phyloP scores from a whole-genome alignment of 1,284 basidiomycete genomes.

The Ganoderma sinense region DNA sequence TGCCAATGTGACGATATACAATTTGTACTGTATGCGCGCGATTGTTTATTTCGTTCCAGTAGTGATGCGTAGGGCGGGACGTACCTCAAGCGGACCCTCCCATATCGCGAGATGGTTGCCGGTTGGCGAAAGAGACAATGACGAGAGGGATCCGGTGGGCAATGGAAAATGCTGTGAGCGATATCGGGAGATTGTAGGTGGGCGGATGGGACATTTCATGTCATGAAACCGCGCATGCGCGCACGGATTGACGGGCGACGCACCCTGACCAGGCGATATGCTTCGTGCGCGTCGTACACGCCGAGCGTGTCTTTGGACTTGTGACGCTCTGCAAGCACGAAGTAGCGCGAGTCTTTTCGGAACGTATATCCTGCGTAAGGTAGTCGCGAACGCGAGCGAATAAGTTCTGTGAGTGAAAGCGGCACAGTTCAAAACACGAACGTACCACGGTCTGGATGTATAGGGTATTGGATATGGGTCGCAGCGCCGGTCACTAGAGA shows the following conservation, averaged over 20 bases:
- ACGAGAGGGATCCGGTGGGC: conserved; percentile 78
- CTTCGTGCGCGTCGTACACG: conserved; percentile 77
- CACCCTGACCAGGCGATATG: conserved; percentile 80
- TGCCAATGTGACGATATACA: conserved; percentile 77
- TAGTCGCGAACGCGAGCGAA: neutral
- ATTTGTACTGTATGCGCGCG: conserved; percentile 73
- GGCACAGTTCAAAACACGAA: conserved; percentile 1
- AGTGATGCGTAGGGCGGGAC: conserved; percentile 28
- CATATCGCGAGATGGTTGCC: conserved; percentile 84
- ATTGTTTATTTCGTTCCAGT: conserved; percentile 6
- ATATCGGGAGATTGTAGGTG: neutral
- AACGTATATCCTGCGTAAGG: conserved; percentile 72
- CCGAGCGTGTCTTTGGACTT: conserved; percentile 87
- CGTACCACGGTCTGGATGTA: conserved; percentile 78
- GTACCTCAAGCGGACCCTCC: conserved; percentile 83
- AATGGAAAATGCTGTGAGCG: conserved; percentile 78
- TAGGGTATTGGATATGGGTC: conserved; percentile 81
- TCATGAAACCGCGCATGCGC: conserved; percentile 10
- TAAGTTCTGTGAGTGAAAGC: neutral
- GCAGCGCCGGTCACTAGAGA: conserved; percentile 74
- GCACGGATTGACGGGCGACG: conserved; percentile 36
- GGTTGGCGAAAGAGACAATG: conserved; percentile 82
- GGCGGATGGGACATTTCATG: conserved; percentile 1
- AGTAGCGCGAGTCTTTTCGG: conserved; percentile 80
- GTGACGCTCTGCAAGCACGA: conserved; percentile 85